Evolutionary conservation across 345 rosid genomes (phyloP).

Genomic region (Angophora floribunda): DNA sequence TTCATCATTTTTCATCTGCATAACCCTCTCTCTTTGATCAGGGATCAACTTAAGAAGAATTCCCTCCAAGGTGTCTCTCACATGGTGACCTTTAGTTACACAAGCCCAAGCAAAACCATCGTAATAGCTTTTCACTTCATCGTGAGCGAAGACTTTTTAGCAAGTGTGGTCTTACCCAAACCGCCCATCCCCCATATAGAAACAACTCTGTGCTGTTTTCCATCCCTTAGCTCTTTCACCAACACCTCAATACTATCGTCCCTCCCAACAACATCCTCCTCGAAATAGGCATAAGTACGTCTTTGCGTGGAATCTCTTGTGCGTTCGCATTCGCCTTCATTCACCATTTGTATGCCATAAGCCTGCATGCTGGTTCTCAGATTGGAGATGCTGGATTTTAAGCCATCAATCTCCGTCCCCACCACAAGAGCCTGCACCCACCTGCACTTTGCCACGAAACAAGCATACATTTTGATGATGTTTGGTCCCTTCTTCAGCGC

Average conservation of each 20-base stretch:
- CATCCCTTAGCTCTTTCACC: slow-evolving; percentile 1
- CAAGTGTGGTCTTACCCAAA: slow-evolving; percentile 39
- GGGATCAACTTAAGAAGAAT: slow-evolving; percentile 15
- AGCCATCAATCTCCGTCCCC: slow-evolving; percentile 6
- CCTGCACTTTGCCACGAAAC: background rate
- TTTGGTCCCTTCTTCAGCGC: background rate
- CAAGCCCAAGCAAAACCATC: slow-evolving; percentile 23
- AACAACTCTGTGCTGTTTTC: slow-evolving; percentile 2
- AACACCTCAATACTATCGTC: slow-evolving; percentile 3
- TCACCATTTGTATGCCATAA: slow-evolving; percentile 2
- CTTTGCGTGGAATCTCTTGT: background rate
- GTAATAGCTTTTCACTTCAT: slow-evolving; percentile 4
- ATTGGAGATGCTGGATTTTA: slow-evolving; percentile 20
- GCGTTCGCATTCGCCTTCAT: background rate
- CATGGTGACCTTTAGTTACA: slow-evolving; percentile 20
- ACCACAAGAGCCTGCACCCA: background rate
- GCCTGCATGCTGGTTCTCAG: slow-evolving; percentile 20
- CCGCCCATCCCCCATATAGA: slow-evolving; percentile 47
- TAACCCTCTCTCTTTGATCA: slow-evolving; percentile 13
- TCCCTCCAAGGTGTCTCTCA: slow-evolving; percentile 13
- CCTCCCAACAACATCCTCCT: slow-evolving; percentile 22
- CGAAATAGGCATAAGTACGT: slow-evolving; percentile 13
- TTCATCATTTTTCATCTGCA: slow-evolving; percentile 18
- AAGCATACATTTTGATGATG: background rate
- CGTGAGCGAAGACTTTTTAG: slow-evolving; percentile 19